These are phyloP conservation scores for Podospora fimiseda DNA, from an alignment of 495 filamentous ascomycete genomes.

Conservation along the genomic window DNA sequence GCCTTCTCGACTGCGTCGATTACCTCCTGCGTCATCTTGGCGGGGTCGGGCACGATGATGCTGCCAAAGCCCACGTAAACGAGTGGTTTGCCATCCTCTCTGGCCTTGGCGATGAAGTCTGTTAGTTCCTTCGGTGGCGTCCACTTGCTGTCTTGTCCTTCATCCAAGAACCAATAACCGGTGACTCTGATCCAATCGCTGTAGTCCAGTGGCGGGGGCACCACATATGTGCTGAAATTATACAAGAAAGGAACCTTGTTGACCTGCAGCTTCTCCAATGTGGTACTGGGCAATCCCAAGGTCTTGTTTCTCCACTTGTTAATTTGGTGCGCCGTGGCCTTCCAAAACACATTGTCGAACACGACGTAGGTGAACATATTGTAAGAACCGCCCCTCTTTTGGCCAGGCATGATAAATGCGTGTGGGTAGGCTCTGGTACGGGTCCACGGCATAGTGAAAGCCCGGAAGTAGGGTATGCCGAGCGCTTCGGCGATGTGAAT, in stretches of 20 bases:
- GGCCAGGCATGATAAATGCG: constrained; percentile 90
- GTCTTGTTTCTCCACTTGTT: constrained; percentile 86
- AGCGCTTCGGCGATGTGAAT: constrained; percentile 98
- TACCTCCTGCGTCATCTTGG: constrained; percentile 79
- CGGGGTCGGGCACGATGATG: constrained; percentile 87
- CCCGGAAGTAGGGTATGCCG: constrained; percentile 90
- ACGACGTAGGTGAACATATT: constrained; percentile 95
- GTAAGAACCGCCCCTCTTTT: constrained; percentile 90
- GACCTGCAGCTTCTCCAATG: constrained; percentile 81
- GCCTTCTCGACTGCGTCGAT: constrained; percentile 87
- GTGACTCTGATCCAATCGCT: constrained; percentile 97
- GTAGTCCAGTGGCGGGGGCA: constrained; percentile 88
- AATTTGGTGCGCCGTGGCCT: constrained; percentile 81
- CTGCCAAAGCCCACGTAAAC: constrained; percentile 98
- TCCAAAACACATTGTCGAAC: constrained; percentile 97
- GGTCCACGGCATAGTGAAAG: constrained; percentile 99
- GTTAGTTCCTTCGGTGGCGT: constrained; percentile 65
- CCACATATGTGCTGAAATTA: constrained; percentile 91
- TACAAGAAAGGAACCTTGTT: constrained; percentile 97
- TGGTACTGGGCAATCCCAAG: constrained; percentile 72
- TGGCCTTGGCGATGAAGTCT: constrained; percentile 74
- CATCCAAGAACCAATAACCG: constrained; percentile 95
- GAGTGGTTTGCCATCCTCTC: constrained; percentile 77
- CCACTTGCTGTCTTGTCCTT: constrained; percentile 59
- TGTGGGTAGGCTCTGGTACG: constrained; percentile 93